Base-by-base conservation (phyloP, 1,139 yeast species). In the Geotrichum macrosporum region DNA sequence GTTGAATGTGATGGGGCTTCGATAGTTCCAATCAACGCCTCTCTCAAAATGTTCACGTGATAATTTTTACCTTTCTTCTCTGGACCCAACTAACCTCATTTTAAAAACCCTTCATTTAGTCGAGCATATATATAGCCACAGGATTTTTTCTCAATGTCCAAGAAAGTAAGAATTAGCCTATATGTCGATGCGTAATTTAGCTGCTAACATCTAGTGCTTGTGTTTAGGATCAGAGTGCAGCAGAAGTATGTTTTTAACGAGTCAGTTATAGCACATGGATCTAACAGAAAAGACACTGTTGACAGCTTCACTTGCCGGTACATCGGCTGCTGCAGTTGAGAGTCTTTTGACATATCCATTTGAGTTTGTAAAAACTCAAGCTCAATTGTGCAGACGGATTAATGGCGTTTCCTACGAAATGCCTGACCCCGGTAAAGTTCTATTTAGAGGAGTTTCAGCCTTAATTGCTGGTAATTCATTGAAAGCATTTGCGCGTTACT, bases 371-470 rank as follows among this genome's bases (percentile, higher is more conserved):
- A 89, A 89, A 64, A 84, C 94, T 20, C 77, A 82, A 52, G 73
- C 78, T 55, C 89, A 85, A 62, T 68, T 85, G 50, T 76, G 73
- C 49, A 76, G 57, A 63, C 69, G 44, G 64, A 67, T 48, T 68
- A 66, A 53, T 70, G 70, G 62, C 65, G 66, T 57, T 64, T 65
- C 35, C 50, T 57, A 53, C 58, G 62, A 47, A 54, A 67, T 53
- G 64, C 74, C 62, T 61, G 65, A 56, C 59, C 70, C 49, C 54
- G 71, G 56, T 71, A 74, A 61, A 63, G 78, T 70, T 38, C 67
- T 80, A 53, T 85, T 78, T 64, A 75, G 78, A 32, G 97, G 97
- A 1, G 77, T 87, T 53, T 77, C 87, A 49, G 89, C 95, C 0
- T 66, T 86, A 51, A 83, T 86, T n/a, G 57, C 78, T 0, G 96